Percentiles rank a stretch among this genome's conserved stretches.
These are phyloP conservation scores for Arachnopeziza araneosa DNA, from an alignment of 2,329 filamentous ascomycete species.

Conservation along the genomic window DNA sequence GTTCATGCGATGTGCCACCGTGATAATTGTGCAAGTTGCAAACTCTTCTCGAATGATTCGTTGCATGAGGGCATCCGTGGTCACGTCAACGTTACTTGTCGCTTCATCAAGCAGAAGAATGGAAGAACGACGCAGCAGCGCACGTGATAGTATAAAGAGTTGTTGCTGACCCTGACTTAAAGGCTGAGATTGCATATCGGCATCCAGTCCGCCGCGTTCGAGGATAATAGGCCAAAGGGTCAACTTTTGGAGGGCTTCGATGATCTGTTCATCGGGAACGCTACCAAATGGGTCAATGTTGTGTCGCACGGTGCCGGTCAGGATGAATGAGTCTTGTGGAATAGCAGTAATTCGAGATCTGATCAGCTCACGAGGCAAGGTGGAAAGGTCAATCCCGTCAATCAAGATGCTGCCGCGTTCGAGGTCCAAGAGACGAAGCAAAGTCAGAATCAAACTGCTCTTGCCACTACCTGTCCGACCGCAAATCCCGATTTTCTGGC, in stretches of 20 bases:
- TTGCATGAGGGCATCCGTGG: slow-evolving; percentile 39
- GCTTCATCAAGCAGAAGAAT: slow-evolving; percentile 39
- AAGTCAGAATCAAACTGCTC: slow-evolving; percentile 38
- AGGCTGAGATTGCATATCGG: slow-evolving; percentile 46
- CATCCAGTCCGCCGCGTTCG: slow-evolving; percentile 17
- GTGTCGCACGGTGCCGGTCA: slow-evolving; percentile 41
- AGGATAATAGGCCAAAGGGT: slow-evolving; percentile 20
- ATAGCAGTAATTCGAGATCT: slow-evolving; percentile 37
- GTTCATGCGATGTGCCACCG: slow-evolving; percentile 34
- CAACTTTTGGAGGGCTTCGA: background rate
- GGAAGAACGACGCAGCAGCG: slow-evolving; percentile 31
- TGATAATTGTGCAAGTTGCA: slow-evolving; percentile 46
- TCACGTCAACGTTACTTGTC: slow-evolving; percentile 46
- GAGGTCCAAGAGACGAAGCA: slow-evolving; percentile 45
- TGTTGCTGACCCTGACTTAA: slow-evolving; percentile 55
- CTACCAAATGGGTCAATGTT: slow-evolving; percentile 41
- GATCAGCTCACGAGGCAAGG: slow-evolving; percentile 38
- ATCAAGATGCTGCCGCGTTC: slow-evolving; percentile 39
- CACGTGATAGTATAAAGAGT: slow-evolving; percentile 43
- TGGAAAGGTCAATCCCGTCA: slow-evolving; percentile 42
- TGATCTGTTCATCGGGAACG: slow-evolving; percentile 3
- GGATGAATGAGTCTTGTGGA: slow-evolving; percentile 46
- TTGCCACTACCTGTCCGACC: slow-evolving; percentile 35
- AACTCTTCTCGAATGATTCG: slow-evolving; percentile 49
- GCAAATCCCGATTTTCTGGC: slow-evolving; percentile 37